These are phyloP conservation scores for Immersiporthe knoxdaviesiana DNA, from an alignment of 2,329 filamentous ascomycete genomes.

Conservation along the genomic window DNA sequence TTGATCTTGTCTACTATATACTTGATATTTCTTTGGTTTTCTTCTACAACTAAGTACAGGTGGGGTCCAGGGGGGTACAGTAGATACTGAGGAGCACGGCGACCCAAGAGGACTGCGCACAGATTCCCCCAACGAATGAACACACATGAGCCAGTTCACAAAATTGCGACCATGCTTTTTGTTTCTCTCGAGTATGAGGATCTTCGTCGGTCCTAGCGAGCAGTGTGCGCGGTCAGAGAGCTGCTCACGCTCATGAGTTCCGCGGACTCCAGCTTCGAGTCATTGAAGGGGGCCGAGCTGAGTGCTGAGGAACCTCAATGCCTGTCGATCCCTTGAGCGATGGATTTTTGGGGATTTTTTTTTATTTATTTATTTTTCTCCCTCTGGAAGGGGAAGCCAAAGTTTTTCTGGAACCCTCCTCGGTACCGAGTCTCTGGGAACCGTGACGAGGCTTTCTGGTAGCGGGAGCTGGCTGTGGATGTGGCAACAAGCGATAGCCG, in stretches of 20 bases:
- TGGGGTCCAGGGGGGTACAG: neutral
- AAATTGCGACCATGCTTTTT: neutral
- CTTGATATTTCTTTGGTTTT: too few species aligned
- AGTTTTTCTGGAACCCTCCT: neutral
- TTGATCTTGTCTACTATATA: neutral
- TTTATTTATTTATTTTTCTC: too few species aligned
- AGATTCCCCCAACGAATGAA: neutral
- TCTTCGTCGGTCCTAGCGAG: constrained; percentile 1
- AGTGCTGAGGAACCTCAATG: neutral
- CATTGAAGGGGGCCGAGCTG: neutral
- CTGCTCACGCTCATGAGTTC: neutral
- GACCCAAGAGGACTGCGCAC: neutral
- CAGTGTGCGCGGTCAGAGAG: neutral
- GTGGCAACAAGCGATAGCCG: constrained; percentile 1
- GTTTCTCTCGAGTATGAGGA: neutral
- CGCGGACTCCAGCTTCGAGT: neutral
- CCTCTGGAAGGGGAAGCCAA: too few species aligned
- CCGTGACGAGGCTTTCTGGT: neutral
- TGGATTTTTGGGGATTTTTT: too few species aligned
- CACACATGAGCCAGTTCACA: neutral
- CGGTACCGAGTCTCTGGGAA: constrained; percentile 9
- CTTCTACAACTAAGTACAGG: neutral
- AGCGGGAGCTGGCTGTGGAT: neutral
- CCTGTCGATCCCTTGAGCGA: neutral
- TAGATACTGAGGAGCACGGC: neutral